Evolutionary conservation across 768 basidiomycete genomes (phyloP).

Genomic region (Russula foetens): DNA sequence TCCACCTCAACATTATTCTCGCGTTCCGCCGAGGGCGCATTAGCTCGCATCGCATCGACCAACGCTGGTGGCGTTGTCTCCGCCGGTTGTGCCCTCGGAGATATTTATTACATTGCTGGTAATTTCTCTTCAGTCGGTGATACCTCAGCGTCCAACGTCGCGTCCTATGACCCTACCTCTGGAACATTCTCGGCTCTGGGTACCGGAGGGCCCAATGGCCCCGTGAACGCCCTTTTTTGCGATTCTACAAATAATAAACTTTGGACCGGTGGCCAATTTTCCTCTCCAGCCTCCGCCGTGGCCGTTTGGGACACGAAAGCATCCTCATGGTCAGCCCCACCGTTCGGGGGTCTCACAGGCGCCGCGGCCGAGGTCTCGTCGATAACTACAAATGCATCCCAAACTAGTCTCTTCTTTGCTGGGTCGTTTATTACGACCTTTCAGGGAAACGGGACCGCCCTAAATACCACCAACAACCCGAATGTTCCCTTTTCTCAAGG

Average conservation of each 20-base stretch:
- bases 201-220: constrained; percentile 63
- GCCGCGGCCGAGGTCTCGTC: constrained; percentile 59
- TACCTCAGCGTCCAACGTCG: constrained; percentile 59
- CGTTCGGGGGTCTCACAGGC: constrained; percentile 77
- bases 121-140: constrained; percentile 67
- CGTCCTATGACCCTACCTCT: constrained; percentile 58
- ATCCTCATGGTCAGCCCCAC: constrained; percentile 64
- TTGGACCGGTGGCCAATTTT: constrained; percentile 76
- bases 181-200: constrained; percentile 55
- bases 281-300: constrained; percentile 56
- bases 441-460: constrained; percentile 38
- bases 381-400: constrained; percentile 67
- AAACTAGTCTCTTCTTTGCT: constrained; percentile 72
- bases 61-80: constrained; percentile 70
- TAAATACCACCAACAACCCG: constrained; percentile 71
- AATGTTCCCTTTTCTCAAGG: constrained; percentile 77
- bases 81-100: constrained; percentile 62
- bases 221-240: constrained; percentile 69
- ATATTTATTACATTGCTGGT: constrained; percentile 75
- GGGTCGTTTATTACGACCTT: constrained; percentile 83
- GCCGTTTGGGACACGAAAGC: constrained; percentile 62
- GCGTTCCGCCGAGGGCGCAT: constrained; percentile 54
- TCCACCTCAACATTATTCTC: constrained; percentile 64
- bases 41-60: constrained; percentile 66
- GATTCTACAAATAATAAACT: constrained; percentile 55